Conservation (phyloP, 2,329 filamentous ascomycete genomes). For the Penicillium sp. region DNA sequence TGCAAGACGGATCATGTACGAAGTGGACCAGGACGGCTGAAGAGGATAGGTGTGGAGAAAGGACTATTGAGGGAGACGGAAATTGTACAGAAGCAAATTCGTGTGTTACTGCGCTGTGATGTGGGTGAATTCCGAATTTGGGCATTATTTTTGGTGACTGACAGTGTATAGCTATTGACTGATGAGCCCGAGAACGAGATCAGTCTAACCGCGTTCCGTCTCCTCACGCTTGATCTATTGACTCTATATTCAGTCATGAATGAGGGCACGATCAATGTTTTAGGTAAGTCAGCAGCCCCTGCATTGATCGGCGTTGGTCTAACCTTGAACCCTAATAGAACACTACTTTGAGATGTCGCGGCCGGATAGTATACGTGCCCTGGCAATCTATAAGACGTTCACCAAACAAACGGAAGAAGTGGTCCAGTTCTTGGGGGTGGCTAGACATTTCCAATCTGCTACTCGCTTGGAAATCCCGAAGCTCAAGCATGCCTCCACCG, state of each 20-base stretch:
- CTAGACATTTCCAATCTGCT: constrained; percentile 85
- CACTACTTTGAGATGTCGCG: constrained; percentile 99
- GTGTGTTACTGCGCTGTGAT: constrained; percentile 82
- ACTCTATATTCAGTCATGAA: constrained; percentile 93
- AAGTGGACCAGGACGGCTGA: constrained; percentile 74
- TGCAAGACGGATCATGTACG: constrained; percentile 90
- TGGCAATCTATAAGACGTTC: constrained; percentile 89
- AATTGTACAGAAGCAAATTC: constrained; percentile 81
- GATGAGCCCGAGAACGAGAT: constrained; percentile 95
- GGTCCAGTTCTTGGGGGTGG: constrained; percentile 82
- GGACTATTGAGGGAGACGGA: constrained; percentile 90
- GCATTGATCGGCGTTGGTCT: constrained; percentile 4
- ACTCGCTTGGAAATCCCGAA: constrained; percentile 94
- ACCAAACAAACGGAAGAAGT: constrained; percentile 89
- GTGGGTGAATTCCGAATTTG: constrained; percentile 52
- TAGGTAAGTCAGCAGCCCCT: constrained; percentile 59
- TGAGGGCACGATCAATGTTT: constrained; percentile 92
- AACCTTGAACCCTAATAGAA: constrained; percentile 51
- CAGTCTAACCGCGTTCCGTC: constrained; percentile 85
- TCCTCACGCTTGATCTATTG: constrained; percentile 85
- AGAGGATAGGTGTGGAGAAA: constrained; percentile 85
- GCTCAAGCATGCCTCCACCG: constrained; percentile 93
- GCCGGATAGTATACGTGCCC: constrained; percentile 84
- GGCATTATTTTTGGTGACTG: constrained; percentile 6
- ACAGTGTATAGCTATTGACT: constrained; percentile 67